These are phyloP conservation scores for Plantago elongata DNA, from an alignment of 257 asterid genomes.

Conservation along the genomic window DNA sequence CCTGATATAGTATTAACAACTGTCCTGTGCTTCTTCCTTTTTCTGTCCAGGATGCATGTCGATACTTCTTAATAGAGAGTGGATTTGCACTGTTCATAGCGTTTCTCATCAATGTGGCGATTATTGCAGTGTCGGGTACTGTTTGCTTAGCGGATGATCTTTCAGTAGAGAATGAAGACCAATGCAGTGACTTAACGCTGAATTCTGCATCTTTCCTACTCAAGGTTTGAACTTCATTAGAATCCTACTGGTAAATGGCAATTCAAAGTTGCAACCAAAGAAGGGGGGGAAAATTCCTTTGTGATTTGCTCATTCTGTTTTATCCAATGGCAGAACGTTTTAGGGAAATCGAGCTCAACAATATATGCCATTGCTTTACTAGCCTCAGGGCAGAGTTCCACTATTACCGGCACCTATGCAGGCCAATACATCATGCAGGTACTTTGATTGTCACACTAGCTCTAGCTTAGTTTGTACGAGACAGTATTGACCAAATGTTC, in stretches of 20 bases:
- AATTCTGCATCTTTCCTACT: conserved; percentile 88
- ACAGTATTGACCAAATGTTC: no score
- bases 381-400: conserved; percentile 95
- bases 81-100: conserved; percentile 79
- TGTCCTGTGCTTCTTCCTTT: background rate
- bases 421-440: conserved; percentile 98
- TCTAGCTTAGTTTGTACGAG: no score
- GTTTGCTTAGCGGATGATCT: conserved; percentile 52
- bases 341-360: conserved; percentile 76
- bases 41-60: conserved; percentile 71
- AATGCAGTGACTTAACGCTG: conserved; percentile 63
- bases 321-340: conserved; percentile 49
- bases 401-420: conserved; percentile 95
- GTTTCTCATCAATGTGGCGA: conserved; percentile 64
- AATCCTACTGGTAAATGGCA: no score
- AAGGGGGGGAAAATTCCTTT: no score
- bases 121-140: conserved; percentile 70
- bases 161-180: conserved; percentile 27
- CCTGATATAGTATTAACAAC: no score
- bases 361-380: conserved; percentile 76
- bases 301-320: background rate
- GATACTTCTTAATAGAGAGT: conserved; percentile 73
- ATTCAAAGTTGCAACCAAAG: no score
- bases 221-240: conserved; percentile 43
- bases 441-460: background rate